phyloP scores from a whole-genome alignment of 768 basidiomycete genomes.

The Collybiopsis luxurians region DNA sequence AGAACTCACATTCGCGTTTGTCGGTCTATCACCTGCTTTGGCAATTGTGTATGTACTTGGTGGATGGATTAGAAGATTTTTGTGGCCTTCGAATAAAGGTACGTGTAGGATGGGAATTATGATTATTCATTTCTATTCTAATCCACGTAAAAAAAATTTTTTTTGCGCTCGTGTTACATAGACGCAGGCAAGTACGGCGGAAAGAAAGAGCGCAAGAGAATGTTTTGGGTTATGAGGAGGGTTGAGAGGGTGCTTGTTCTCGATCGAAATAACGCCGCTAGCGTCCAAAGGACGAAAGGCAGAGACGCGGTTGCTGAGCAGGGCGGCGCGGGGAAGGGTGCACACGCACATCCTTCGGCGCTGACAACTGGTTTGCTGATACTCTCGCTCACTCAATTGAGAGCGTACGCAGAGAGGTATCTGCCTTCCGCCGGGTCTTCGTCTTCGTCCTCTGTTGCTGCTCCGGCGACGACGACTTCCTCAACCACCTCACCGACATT shows the following conservation, averaged over 20 bases:
- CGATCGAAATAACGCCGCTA: background rate
- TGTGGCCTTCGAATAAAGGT: conserved; percentile 6
- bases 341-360: conserved; percentile 34
- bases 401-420: conserved; percentile 56
- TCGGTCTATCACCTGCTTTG: conserved; percentile 90
- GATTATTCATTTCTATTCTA: background rate
- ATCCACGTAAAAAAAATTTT: too few relatives aligned
- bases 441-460: background rate
- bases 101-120: too few relatives aligned
- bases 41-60: conserved; percentile 70
- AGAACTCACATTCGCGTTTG: conserved; percentile 94
- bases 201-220: conserved; percentile 44
- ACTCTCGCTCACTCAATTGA: conserved; percentile 64
- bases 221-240: conserved; percentile 73
- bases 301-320: conserved; percentile 53
- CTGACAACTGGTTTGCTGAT: conserved; percentile 73
- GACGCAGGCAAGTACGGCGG: conserved; percentile 60
- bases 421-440: conserved; percentile 40
- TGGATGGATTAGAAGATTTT: conserved; percentile 53
- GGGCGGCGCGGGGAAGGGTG: conserved; percentile 19
- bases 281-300: conserved; percentile 54
- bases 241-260: conserved; percentile 10
- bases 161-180: conserved; percentile 1
- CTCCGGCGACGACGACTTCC: background rate
- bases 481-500: too few relatives aligned